A percentile compares a stretch with the other conserved stretches of the same genome.
Conservation (phyloP, 805 yeast species). For the Yarrowia osloensis region DNA sequence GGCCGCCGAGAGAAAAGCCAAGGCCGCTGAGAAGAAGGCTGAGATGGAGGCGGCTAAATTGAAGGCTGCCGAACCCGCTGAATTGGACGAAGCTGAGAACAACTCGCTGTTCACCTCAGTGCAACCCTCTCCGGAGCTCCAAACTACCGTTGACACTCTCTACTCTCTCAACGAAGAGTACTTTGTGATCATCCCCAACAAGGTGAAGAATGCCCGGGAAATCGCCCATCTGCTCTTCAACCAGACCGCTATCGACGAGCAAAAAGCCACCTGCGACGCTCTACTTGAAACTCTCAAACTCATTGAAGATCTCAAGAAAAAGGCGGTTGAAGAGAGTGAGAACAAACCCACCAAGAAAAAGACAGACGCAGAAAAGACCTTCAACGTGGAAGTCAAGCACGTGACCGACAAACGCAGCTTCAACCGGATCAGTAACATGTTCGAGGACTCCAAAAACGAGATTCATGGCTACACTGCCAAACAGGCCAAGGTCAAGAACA, state of each 20-base stretch:
- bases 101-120: no score
- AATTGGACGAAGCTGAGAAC: not conserved
- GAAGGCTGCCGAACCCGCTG: not conserved
- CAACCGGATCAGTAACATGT: constrained; percentile 12
- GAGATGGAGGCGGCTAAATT: not conserved
- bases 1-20: not conserved
- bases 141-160: not conserved
- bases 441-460: constrained; percentile 7
- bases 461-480: constrained; percentile 2
- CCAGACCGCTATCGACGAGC: constrained; percentile 6
- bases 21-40: not conserved
- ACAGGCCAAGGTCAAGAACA: not conserved
- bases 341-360: not conserved
- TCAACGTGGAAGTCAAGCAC: constrained; percentile 15
- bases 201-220: constrained; percentile 23
- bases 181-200: constrained; percentile 48
- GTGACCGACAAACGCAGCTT: constrained; percentile 2
- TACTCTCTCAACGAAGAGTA: constrained; percentile 43
- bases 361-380: not conserved
- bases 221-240: constrained; percentile 4
- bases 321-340: not conserved
- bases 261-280: constrained; percentile 27
- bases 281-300: constrained; percentile 13
- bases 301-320: constrained; percentile 23
- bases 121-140: not conserved